Conservation (phyloP, 208 protist species). For the Trypanosoma caninum region DNA sequence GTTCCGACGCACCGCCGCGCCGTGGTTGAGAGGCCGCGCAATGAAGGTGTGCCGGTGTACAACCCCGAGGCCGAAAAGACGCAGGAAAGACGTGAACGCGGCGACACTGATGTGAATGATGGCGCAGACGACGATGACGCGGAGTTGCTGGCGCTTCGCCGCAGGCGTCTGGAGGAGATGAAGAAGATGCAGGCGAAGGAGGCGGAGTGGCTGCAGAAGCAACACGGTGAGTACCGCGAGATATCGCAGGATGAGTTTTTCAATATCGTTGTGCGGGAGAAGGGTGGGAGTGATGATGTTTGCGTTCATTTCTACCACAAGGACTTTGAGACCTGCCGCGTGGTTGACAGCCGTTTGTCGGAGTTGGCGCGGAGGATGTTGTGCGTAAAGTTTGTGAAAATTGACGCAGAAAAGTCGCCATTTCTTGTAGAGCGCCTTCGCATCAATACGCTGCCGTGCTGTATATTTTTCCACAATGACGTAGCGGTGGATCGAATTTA, state of each 20-base stretch:
- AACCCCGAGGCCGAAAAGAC: conserved; percentile 64
- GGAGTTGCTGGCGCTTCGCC: conserved; percentile 72
- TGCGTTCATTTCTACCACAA: conserved; percentile 95
- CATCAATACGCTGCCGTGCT: conserved; percentile 91
- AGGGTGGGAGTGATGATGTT: conserved; percentile 82
- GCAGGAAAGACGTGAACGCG: conserved; percentile 18
- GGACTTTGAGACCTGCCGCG: conserved; percentile 95
- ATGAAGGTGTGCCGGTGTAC: conserved; percentile 58
- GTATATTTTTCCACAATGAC: conserved; percentile 94
- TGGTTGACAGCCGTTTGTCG: conserved; percentile 93
- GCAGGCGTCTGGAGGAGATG: conserved; percentile 56
- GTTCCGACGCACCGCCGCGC: conserved; percentile 79
- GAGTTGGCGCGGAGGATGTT: conserved; percentile 78
- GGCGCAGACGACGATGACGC: conserved; percentile 75
- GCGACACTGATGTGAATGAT: too few relatives aligned
- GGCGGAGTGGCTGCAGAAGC: conserved; percentile 82
- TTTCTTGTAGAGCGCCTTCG: conserved; percentile 94
- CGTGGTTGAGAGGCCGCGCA: conserved; percentile 23
- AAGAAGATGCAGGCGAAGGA: conserved; percentile 54
- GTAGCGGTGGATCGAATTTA: conserved; percentile 92
- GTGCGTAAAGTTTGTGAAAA: conserved; percentile 92
- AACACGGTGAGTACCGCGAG: conserved; percentile 92
- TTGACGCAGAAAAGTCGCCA: conserved; percentile 91
- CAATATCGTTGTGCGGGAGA: conserved; percentile 87
- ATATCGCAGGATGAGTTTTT: conserved; percentile 94